Evolutionary conservation across 768 basidiomycete species (phyloP).

Genomic region (Galerina marginata): DNA sequence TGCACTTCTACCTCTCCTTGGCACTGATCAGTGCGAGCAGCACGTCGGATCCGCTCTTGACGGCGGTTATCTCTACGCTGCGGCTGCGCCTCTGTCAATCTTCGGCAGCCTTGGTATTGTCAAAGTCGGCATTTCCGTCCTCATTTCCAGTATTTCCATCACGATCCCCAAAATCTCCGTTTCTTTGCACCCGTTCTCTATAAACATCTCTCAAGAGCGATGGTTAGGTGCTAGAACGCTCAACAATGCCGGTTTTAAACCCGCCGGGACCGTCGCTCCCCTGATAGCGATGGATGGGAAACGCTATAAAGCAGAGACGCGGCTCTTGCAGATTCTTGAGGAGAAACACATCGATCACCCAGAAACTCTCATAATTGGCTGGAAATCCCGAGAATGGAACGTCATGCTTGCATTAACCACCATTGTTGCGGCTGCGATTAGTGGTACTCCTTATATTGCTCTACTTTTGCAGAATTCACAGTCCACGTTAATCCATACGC

Average conservation of each 20-base stretch:
- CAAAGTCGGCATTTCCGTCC: conserved; percentile 13
- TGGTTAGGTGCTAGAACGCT: background rate
- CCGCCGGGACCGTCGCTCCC: background rate
- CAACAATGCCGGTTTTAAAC: background rate
- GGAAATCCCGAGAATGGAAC: conserved; percentile 4
- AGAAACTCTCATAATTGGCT: background rate
- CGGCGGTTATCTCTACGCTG: conserved; percentile 15
- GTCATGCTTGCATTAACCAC: background rate
- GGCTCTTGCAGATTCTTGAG: background rate
- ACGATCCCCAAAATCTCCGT: background rate
- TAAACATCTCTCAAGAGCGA: background rate
- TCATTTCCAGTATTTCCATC: background rate
- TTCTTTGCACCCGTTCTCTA: background rate
- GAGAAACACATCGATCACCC: conserved; percentile 1
- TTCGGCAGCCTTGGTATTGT: conserved; percentile 21
- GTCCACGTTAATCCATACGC: background rate
- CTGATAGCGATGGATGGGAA: background rate
- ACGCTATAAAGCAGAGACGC: background rate
- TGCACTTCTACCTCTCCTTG: conserved; percentile 17
- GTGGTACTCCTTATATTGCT: background rate
- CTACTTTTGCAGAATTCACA: background rate
- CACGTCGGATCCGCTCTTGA: conserved; percentile 18
- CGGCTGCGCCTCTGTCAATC: conserved; percentile 16
- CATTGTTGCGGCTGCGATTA: background rate
- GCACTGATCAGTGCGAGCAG: conserved; percentile 21